phyloP scores from a whole-genome alignment of 805 yeast genomes.

The Suhomyces sp. region DNA sequence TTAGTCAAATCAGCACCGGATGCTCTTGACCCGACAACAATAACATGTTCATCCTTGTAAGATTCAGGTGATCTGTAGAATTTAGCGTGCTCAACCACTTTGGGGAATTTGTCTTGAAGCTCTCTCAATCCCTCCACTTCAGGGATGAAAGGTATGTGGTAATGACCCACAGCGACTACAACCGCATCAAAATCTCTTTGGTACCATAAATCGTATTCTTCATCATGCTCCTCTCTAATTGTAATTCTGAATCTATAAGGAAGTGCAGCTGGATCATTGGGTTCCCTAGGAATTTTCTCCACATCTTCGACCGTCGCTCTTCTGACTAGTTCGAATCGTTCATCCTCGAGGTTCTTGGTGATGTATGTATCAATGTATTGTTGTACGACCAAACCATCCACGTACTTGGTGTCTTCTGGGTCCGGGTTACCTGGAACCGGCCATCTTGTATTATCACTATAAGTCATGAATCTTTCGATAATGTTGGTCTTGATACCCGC shows the following conservation, averaged over 20 bases:
- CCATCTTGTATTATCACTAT: slow-evolving; percentile 41
- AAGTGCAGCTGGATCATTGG: not conserved
- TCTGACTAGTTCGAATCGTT: slow-evolving; percentile 22
- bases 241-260: slow-evolving; percentile 28
- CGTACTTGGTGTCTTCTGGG: slow-evolving; percentile 24
- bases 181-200: slow-evolving; percentile 41
- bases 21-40: slow-evolving; percentile 28
- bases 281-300: slow-evolving; percentile 15
- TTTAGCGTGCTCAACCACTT: slow-evolving; percentile 44
- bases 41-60: slow-evolving; percentile 35
- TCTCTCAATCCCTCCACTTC: slow-evolving; percentile 38
- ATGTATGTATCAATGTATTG: slow-evolving; percentile 31
- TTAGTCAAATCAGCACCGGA: slow-evolving; percentile 32
- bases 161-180: slow-evolving; percentile 49
- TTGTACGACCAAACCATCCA: slow-evolving; percentile 25
- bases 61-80: slow-evolving; percentile 33
- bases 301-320: slow-evolving; percentile 43
- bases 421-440: slow-evolving; percentile 17
- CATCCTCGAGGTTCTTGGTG: slow-evolving; percentile 16
- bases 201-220: slow-evolving; percentile 35
- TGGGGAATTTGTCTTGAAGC: slow-evolving; percentile 30
- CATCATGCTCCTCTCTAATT: slow-evolving; percentile 23
- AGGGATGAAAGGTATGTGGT: slow-evolving; percentile 48
- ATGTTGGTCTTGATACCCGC: slow-evolving; percentile 35
- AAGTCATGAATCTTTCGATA: slow-evolving; percentile 47